phyloP scores from a whole-genome alignment of 257 asterid genomes.

The Thymus quinquecostatus region DNA sequence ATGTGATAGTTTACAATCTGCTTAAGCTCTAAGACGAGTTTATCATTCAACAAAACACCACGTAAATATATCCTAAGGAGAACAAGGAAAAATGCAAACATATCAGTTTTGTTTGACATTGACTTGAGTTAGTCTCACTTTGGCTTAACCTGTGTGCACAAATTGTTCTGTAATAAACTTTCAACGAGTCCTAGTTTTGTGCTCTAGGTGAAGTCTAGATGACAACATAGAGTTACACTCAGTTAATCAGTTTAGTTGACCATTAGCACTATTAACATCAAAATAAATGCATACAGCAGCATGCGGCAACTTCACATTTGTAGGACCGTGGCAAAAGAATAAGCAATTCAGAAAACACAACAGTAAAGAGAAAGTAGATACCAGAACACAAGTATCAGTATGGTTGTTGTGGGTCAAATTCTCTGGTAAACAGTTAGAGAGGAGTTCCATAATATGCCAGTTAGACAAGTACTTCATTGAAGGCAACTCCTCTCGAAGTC shows the following conservation, averaged over 20 bases:
- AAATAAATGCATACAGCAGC: conserved; percentile 12
- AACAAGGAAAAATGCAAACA: not conserved
- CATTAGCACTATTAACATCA: not conserved
- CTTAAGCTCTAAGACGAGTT: no score
- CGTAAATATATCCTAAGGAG: no score
- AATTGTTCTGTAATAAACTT: not conserved
- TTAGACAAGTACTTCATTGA: conserved; percentile 66
- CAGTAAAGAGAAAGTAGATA: conserved; percentile 38
- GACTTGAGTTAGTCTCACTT: not conserved
- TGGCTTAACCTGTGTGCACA: not conserved
- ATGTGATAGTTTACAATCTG: no score
- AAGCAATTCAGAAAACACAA: conserved; percentile 22
- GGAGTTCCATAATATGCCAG: conserved; percentile 77
- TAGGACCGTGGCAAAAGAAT: not conserved
- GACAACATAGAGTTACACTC: not conserved
- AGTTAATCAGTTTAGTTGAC: not conserved
- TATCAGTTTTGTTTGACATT: not conserved
- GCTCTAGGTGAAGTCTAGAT: conserved; percentile 3
- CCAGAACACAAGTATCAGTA: conserved; percentile 71
- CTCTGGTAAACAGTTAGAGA: conserved; percentile 78
- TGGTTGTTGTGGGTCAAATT: conserved; percentile 65
- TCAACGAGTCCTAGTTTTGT: not conserved
- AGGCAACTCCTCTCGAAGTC: conserved; percentile 56
- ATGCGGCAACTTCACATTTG: not conserved
- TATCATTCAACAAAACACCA: no score